Evolutionary conservation across 768 basidiomycete species (phyloP).

Genomic region (Postia placenta): DNA sequence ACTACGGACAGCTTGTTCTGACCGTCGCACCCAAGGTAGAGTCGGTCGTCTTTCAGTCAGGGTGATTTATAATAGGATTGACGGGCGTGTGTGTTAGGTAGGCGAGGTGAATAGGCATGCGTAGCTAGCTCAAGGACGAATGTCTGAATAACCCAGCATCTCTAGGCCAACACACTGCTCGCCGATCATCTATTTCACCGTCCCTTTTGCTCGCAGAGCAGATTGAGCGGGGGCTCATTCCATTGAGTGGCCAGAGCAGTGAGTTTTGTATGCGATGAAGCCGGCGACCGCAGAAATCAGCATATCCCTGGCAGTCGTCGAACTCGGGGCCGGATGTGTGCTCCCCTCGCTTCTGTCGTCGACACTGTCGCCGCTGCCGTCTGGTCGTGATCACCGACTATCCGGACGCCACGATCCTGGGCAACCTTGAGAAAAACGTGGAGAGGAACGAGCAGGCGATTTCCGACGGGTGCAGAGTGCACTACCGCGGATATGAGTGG

Average conservation of each 20-base stretch:
- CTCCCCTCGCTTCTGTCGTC: slow-evolving; percentile 60
- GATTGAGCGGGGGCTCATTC: slow-evolving; percentile 51
- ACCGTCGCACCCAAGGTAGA: slow-evolving; percentile 57
- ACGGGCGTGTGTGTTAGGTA: no score
- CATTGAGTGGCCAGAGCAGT: slow-evolving; percentile 38
- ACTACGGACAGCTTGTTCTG: slow-evolving; percentile 48
- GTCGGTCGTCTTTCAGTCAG: no score
- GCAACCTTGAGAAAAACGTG: slow-evolving; percentile 51
- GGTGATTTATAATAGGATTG: no score
- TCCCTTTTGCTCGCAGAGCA: slow-evolving; percentile 59
- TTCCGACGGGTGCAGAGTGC: slow-evolving; percentile 34
- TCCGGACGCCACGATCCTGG: slow-evolving; percentile 55
- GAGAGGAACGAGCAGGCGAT: slow-evolving; percentile 38
- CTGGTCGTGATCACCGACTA: slow-evolving; percentile 65
- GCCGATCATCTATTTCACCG: slow-evolving; percentile 70
- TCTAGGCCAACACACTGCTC: slow-evolving; percentile 61
- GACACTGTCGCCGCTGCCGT: slow-evolving; percentile 37
- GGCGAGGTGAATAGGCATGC: no score
- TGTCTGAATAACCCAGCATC: neutral
- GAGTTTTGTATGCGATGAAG: no score
- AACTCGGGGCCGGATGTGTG: slow-evolving; percentile 65
- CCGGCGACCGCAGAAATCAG: no score
- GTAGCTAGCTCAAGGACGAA: no score
- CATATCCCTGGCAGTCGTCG: slow-evolving; percentile 55
- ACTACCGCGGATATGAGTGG: slow-evolving; percentile 58